A percentile compares a stretch with the other conserved stretches of the same genome.
These are phyloP conservation scores for Suillus ampliporus DNA, from an alignment of 768 basidiomycete genomes.

Conservation along the genomic window DNA sequence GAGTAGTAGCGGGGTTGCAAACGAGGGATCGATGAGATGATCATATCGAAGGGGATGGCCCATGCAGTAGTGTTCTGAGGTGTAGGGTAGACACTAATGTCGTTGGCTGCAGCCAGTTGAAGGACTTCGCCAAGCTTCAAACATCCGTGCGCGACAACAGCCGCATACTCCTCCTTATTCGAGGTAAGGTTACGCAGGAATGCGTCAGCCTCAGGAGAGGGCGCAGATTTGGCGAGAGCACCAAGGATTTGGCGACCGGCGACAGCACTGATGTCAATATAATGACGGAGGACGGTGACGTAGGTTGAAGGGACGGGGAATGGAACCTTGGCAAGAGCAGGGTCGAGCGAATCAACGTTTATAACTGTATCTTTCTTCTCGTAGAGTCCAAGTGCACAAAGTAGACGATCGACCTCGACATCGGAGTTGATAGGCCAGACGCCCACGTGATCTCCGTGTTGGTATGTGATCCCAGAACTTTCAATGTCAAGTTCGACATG, in stretches of 20 bases:
- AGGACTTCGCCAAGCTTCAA: constrained; percentile 94
- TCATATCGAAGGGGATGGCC: constrained; percentile 95
- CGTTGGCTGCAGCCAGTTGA: constrained; percentile 87
- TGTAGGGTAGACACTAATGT: constrained; percentile 59
- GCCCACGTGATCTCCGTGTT: constrained; percentile 97
- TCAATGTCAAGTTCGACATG: constrained; percentile 94
- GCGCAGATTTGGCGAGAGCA: constrained; percentile 86
- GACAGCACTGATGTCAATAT: constrained; percentile 95
- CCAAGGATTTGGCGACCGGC: constrained; percentile 95
- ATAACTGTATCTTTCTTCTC: constrained; percentile 85
- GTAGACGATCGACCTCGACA: constrained; percentile 86
- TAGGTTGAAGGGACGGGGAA: constrained; percentile 99
- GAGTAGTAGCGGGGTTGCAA: constrained; percentile 98
- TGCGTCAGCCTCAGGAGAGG: constrained; percentile 75
- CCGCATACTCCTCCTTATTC: constrained; percentile 86
- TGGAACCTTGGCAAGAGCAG: constrained; percentile 96
- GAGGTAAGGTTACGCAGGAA: constrained; percentile 78
- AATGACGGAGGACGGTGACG: constrained; percentile 90
- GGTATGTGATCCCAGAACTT: constrained; percentile 96
- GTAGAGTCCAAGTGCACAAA: constrained; percentile 83
- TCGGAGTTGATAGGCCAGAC: constrained; percentile 98
- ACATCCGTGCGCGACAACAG: constrained; percentile 78
- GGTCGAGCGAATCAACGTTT: constrained; percentile 95
- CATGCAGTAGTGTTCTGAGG: constrained; percentile 82
- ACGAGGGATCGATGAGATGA: constrained; percentile 91